Base-by-base conservation (phyloP, 1,139 yeast species). In the Lodderomyces elongisporus region DNA sequence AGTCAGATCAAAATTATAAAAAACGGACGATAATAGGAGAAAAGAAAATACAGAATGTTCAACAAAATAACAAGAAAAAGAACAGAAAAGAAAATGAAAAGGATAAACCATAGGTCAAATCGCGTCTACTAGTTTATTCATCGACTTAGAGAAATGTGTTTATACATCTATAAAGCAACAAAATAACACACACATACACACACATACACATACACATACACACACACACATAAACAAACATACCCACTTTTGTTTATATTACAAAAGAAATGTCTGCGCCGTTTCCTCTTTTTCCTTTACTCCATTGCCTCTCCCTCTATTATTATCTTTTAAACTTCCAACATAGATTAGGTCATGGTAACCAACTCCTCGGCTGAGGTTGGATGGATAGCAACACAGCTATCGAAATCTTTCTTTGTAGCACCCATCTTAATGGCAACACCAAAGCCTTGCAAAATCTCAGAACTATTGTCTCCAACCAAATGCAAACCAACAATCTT, bases 381-480 rank as follows among this genome's bases (percentile, higher is more conserved):
- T 42, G 99, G 99, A 59, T 91, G 99, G 52, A 91, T 91, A 31
- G 99, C 99, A 24, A 91, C 97, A 64, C 94, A 85, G 56, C 68
- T 80, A 61, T 91, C 99, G 45, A 91, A 89, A 58, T 91, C 96
- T 33, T 77, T 77, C 70, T 91, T 91, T 30, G 98, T 91, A 29
- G 98, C 98, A 25, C 98, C 98, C 95, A 85, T 85, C 66, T 88
- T 88, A 46, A 91, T 68, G 37, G 98, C 98, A 35, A 88, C 98
- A 37, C 97, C 98, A 52, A 91, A 91, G 24, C 98, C 99, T 70
- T 91, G 99, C 48, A 91, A 73, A 42, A 93, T 88, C 61, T 91
- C 99, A 25, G 95, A 77, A 41, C 94, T 79, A 9, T 77, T 62
- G 51, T 88, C 96, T 40, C 99, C 99, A 44, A 89, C 84, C 38